Percentiles rank a stretch among this genome's conserved stretches.
These are phyloP conservation scores for Ceratobasidium papillatum DNA, from an alignment of 1,284 basidiomycete genomes.

Conservation along the genomic window DNA sequence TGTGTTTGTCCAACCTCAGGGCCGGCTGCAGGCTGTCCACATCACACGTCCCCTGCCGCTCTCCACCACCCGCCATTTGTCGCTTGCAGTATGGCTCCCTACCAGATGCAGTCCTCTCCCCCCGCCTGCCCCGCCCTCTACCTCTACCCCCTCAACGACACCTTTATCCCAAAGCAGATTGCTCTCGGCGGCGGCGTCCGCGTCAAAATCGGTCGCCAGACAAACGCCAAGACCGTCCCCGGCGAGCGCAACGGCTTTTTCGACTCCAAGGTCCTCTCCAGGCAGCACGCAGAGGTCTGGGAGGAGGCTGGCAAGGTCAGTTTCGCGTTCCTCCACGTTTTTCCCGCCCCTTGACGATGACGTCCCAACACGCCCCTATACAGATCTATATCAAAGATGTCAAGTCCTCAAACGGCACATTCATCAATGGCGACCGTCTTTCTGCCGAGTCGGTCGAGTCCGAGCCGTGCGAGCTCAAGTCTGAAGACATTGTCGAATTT, in stretches of 20 bases:
- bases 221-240: slow-evolving; percentile 94
- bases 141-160: slow-evolving; percentile 95
- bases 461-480: slow-evolving; percentile 93
- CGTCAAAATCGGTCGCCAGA: slow-evolving; percentile 98
- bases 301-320: slow-evolving; percentile 85
- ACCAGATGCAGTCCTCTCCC: slow-evolving; percentile 43
- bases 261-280: slow-evolving; percentile 94
- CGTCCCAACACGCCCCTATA: slow-evolving; percentile 32
- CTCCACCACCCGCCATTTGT: slow-evolving; percentile 15
- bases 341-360: slow-evolving; percentile 1
- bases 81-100: slow-evolving; percentile 17
- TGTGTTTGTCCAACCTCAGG: slow-evolving; percentile 8
- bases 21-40: slow-evolving; percentile 18
- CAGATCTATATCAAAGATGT: slow-evolving; percentile 99
- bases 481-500: slow-evolving; percentile 95
- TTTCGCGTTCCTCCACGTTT: not conserved
- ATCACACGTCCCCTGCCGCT: slow-evolving; percentile 27
- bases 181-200: slow-evolving; percentile 75
- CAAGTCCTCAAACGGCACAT: slow-evolving; percentile 97
- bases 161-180: slow-evolving; percentile 96
- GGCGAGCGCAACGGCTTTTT: slow-evolving; percentile 97
- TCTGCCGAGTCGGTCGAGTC: slow-evolving; percentile 92
- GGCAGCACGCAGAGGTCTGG: slow-evolving; percentile 99
- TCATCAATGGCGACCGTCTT: slow-evolving; percentile 95
- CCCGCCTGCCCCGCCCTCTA: slow-evolving; percentile 75